phyloP scores from a whole-genome alignment of 768 basidiomycete genomes.

The Termitomyces sp. region DNA sequence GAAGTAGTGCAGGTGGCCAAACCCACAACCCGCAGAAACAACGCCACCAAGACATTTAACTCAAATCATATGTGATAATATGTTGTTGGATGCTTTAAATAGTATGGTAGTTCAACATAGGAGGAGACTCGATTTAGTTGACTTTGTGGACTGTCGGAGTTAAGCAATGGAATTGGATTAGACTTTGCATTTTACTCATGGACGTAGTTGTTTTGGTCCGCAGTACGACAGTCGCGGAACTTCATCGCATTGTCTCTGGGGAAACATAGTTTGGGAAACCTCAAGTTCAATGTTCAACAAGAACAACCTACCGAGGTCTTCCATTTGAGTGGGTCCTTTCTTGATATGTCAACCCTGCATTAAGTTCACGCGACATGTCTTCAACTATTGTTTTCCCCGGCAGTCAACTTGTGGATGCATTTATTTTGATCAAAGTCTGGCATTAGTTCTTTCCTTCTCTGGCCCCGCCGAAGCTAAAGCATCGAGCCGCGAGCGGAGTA shows the following conservation, averaged over 20 bases:
- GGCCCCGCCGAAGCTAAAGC: constrained; percentile 2
- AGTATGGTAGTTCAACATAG: background rate
- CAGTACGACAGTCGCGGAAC: background rate
- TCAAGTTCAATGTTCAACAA: background rate
- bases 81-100: background rate
- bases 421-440: constrained; percentile 3
- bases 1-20: constrained; percentile 6
- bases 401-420: constrained; percentile 1
- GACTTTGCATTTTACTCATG: background rate
- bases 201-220: background rate
- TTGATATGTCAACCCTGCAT: constrained; percentile 6
- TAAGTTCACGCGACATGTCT: background rate
- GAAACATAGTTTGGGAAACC: background rate
- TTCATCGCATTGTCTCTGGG: background rate
- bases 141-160: background rate
- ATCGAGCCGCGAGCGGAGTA: too few relatives aligned
- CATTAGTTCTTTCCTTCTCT: constrained; percentile 1
- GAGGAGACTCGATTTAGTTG: background rate
- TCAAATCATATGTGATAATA: background rate
- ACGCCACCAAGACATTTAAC: constrained; percentile 3
- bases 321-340: constrained; percentile 6
- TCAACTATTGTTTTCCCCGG: constrained; percentile 6
- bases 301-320: constrained; percentile 1
- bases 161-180: background rate
- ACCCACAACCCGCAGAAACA: background rate